These are phyloP conservation scores for Saturnispora saitoi DNA, from an alignment of 805 yeast genomes.

Conservation along the genomic window DNA sequence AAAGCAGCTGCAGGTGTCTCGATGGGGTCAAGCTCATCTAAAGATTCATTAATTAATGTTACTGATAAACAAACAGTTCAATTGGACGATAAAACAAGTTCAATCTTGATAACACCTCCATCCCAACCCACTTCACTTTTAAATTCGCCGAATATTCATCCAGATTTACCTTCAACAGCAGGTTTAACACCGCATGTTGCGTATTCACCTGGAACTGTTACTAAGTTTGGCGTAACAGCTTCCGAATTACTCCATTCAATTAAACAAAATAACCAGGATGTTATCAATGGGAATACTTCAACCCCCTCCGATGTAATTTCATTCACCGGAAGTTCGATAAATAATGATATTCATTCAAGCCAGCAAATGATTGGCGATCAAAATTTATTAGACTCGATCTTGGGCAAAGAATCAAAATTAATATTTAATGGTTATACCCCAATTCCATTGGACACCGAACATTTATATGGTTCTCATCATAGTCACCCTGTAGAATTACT, in stretches of 20 bases:
- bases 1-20: neutral
- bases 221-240: slow-evolving; percentile 24
- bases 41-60: neutral
- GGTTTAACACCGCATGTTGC: slow-evolving; percentile 18
- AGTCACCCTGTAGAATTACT: slow-evolving; percentile 18
- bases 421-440: slow-evolving; percentile 3
- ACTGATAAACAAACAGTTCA: neutral
- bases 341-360: neutral
- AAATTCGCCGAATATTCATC: neutral
- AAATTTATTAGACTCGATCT: neutral
- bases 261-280: slow-evolving; percentile 13
- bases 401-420: neutral
- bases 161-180: slow-evolving; percentile 10
- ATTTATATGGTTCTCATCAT: slow-evolving; percentile 1
- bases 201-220: slow-evolving; percentile 15
- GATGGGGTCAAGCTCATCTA: neutral
- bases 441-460: neutral
- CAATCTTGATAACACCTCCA: slow-evolving; percentile 4
- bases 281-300: neutral
- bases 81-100: neutral
- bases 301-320: slow-evolving; percentile 3
- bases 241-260: slow-evolving; percentile 29
- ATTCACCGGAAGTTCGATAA: neutral
- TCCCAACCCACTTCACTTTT: neutral
- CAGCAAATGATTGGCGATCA: slow-evolving; percentile 1